Base-by-base conservation (phyloP, 2,329 filamentous ascomycete species). In the Colletotrichum scovillei region DNA sequence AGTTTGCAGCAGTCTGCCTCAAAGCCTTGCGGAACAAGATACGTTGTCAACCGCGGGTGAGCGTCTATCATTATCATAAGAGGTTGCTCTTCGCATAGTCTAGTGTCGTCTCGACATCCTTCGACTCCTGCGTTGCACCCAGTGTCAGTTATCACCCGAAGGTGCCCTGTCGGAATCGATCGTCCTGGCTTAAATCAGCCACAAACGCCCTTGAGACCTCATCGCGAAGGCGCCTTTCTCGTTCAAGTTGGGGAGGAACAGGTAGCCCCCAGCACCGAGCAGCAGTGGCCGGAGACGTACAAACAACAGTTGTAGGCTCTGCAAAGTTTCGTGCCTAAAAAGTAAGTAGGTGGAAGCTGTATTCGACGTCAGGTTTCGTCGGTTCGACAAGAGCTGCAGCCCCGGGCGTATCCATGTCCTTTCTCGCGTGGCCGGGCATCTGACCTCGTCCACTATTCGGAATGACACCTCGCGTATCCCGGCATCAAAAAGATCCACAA, bases 361-460 rank as follows among this genome's bases (percentile, higher is more conserved):
- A 49, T 60, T 28, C 46, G 59, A 56, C 28, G 52, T 49, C 58
- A 30, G 46, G 59, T 56, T 65, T 65, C n/a, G 28, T 59, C 30
- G 49, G 38, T 22, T 57, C 30, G 46, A 42, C 38, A 64, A 55
- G 59, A 69, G 59, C 67, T 55, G 70, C 67, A 19, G 69, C 32
- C 67, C 60, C 26, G 55, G 59, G 42, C 46, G 46, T 26, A 70
- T 65, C 60, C 60, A 64, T 69, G 60, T 60, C 56, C 14, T 30
- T 64, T 65, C 62, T 73, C 70, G 66, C 55, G 66, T 73, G 70
- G 70, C 67, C 58, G 30, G 19, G 42, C 42, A 49, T 65, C 46
- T 52, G 52, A 16, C 55, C 35, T 26, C 59, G 49, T 62, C 30
- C 70, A 60, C 55, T 49, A 32, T 67, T 60, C 70, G 60, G 59